phyloP scores from a whole-genome alignment of 345 rosid genomes.

The Eutrema japonicum region DNA sequence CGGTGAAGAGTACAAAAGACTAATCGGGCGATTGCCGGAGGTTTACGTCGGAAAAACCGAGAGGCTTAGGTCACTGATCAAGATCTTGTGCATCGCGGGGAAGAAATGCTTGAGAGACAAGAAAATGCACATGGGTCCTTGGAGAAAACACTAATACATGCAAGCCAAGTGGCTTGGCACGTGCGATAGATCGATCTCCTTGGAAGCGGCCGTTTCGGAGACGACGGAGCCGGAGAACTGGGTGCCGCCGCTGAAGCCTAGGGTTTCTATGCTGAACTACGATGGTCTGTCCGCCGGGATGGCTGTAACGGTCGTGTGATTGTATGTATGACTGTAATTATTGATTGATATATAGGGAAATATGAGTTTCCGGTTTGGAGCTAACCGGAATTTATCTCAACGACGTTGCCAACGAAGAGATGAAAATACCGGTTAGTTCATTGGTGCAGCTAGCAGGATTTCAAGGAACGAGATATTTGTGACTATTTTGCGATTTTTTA shows the following conservation, averaged over 20 bases:
- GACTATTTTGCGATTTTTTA: background rate
- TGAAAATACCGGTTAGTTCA: background rate
- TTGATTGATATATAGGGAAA: constrained; percentile 11
- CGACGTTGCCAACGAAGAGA: constrained; percentile 10
- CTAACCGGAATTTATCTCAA: background rate
- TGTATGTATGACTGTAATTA: constrained; percentile 13
- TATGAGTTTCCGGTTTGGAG: constrained; percentile 18
- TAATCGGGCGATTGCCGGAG: constrained; percentile 59
- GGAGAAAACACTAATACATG: constrained; percentile 91
- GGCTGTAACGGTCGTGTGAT: constrained; percentile 60
- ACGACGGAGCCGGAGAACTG: constrained; percentile 42
- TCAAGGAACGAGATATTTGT: background rate
- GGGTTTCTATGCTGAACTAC: constrained; percentile 72
- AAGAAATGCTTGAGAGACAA: constrained; percentile 81
- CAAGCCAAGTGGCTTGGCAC: constrained; percentile 86
- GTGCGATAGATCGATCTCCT: constrained; percentile 45
- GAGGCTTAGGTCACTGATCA: constrained; percentile 66
- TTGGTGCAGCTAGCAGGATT: background rate
- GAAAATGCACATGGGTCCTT: constrained; percentile 87
- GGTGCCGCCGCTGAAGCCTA: constrained; percentile 50
- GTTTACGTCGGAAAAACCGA: constrained; percentile 76
- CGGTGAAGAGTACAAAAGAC: constrained; percentile 60
- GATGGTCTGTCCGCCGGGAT: constrained; percentile 49
- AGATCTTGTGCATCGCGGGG: constrained; percentile 68
- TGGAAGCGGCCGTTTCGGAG: constrained; percentile 37